Evolutionary conservation across 805 yeast genomes (phyloP), one percentile per base, ranked within the genome.

Genomic region (Torulaspora indica): DNA sequence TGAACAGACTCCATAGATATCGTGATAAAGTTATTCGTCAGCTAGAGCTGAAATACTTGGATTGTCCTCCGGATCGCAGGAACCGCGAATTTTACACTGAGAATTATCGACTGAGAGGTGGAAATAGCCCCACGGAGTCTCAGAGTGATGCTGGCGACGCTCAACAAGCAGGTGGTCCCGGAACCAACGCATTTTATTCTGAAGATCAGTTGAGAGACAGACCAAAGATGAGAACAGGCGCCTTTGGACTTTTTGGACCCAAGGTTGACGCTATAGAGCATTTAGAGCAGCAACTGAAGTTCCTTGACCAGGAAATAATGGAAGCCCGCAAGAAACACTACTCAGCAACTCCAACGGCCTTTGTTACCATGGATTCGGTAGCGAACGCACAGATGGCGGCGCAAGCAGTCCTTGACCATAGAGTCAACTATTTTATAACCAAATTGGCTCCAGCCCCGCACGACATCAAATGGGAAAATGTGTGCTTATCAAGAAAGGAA

Each of bases 371-470:
- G 96, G 91, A 86, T 52, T 77, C 93, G 0, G 97, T 89, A 3
- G 95, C 96, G 0, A 82, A 89, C 53, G 97, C 98, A 2, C 98
- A 91, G 63, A 83, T 89, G 86, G 82, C 93, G 23, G 96, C 97
- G 0, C 98, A 93, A 63, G 93, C 97, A 0, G 90, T 91, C 0
- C 64, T 93, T 46, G 96, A 90, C 60, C 97, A 97, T 0, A 76
- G 85, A 45, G 88, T 93, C 6, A 82, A 85, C 59, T 85, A 81
- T 46, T 69, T 93, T 42, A 85, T 90, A 28, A 85, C 96, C 3
- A 72, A 77, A 32, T 68, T 89, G 45, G 98, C 98, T 0, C 98
- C 98, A 0, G 95, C 98, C 1, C 98, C 98, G 3, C 91, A 85
- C 57, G 98, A 91, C 61, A 84, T 91, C 18, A 81, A 87, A 32